Conservation (phyloP, 768 basidiomycete species). For the Polyporus arcularius region DNA sequence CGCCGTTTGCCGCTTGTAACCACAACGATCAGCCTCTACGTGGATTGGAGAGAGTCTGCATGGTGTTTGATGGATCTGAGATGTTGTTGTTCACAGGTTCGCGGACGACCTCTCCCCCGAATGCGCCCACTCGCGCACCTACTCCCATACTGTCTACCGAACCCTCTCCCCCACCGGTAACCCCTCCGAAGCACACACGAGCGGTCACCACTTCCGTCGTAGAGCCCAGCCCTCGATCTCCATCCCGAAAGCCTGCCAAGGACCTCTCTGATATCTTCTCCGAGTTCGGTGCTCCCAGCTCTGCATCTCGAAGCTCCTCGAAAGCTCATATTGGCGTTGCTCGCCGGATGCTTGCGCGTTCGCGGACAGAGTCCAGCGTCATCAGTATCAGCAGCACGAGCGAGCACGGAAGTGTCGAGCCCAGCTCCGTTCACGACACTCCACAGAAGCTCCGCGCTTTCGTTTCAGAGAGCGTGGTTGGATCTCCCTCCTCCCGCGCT, state of each 20-base stretch:
- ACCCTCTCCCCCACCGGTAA: constrained; percentile 2
- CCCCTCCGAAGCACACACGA: constrained; percentile 4
- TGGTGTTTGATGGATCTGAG: background rate
- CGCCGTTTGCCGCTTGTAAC: too few species aligned
- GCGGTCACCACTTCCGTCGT: background rate
- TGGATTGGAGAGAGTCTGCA: background rate
- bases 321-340: constrained; percentile 40
- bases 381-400: constrained; percentile 31
- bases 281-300: constrained; percentile 11
- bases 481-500: constrained; percentile 13
- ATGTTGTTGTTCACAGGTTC: too few species aligned
- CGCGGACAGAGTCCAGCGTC: constrained; percentile 61
- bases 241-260: constrained; percentile 30
- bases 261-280: constrained; percentile 52
- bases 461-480: constrained; percentile 22
- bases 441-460: constrained; percentile 17
- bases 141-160: background rate
- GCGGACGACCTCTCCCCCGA: background rate
- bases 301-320: background rate
- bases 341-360: constrained; percentile 72
- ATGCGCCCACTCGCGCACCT: background rate
- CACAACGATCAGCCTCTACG: too few species aligned
- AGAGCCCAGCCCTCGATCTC: background rate
- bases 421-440: constrained; percentile 19
- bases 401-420: constrained; percentile 7